These are phyloP conservation scores for Pseudopediastrum boryanum DNA, from an alignment of 139 green algal genomes.

Conservation along the genomic window DNA sequence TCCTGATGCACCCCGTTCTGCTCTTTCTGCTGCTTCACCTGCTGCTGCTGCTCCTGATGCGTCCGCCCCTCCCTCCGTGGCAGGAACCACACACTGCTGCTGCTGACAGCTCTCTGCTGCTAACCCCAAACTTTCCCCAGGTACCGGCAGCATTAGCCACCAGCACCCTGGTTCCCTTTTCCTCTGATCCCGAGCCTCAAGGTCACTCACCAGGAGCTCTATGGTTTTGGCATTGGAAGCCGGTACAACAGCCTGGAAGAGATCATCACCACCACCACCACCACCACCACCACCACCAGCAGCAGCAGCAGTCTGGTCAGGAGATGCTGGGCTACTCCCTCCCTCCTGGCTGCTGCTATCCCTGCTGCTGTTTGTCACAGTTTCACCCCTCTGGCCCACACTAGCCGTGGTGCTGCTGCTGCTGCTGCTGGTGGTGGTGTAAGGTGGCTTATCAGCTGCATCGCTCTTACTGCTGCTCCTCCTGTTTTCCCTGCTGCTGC, in stretches of 20 bases:
- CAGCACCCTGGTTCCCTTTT: background rate
- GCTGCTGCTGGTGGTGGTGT: too few species aligned
- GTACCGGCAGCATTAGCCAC: background rate
- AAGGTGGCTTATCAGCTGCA: too few species aligned
- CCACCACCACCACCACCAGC: background rate
- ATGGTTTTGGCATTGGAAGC: background rate
- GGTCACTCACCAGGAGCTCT: background rate
- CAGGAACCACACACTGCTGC: background rate
- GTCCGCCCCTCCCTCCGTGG: too few species aligned
- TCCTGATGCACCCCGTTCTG: too few species aligned
- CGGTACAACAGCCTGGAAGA: background rate
- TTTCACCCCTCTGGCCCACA: too few species aligned
- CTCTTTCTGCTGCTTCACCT: too few species aligned
- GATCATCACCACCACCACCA: constrained; percentile 8
- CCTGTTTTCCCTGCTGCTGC: background rate
- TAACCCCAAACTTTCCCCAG: background rate
- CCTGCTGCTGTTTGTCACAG: too few species aligned
- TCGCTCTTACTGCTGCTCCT: constrained; percentile 8
- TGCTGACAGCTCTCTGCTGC: background rate
- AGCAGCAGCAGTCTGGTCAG: background rate
- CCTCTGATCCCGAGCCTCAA: background rate
- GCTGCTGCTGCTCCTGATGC: too few species aligned
- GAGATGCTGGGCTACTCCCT: too few species aligned
- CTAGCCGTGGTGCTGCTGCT: too few species aligned
- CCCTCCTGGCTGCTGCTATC: too few species aligned